These are phyloP conservation scores for Zelonia costaricensis DNA, from an alignment of 208 protist species.

Conservation along the genomic window DNA sequence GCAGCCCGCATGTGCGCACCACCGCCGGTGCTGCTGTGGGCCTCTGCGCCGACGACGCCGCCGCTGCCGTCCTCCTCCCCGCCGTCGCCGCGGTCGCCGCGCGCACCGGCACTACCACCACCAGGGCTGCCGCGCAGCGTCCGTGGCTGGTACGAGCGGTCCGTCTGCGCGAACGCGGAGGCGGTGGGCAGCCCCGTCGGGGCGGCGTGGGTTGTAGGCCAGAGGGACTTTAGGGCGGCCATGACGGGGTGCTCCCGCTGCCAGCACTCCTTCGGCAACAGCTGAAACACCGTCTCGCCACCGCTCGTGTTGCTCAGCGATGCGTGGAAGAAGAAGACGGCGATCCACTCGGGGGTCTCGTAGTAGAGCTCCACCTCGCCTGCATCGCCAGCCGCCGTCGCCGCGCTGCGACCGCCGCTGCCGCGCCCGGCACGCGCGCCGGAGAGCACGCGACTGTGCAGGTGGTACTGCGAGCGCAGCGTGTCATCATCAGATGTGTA, in stretches of 20 bases:
- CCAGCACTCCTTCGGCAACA: slow-evolving; percentile 79
- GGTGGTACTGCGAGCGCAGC: slow-evolving; percentile 72
- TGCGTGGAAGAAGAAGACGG: slow-evolving; percentile 73
- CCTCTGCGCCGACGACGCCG: neutral
- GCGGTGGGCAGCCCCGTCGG: neutral
- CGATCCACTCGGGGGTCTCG: slow-evolving; percentile 71
- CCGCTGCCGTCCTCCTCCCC: slow-evolving; percentile 12
- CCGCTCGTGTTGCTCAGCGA: slow-evolving; percentile 27
- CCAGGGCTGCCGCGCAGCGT: neutral
- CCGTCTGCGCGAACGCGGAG: neutral
- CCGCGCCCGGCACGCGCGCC: neutral
- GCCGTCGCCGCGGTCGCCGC: neutral
- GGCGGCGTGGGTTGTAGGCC: neutral
- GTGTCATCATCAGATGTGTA: slow-evolving; percentile 66
- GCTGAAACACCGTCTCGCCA: slow-evolving; percentile 52
- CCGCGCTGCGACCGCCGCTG: neutral
- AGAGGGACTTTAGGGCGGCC: slow-evolving; percentile 1
- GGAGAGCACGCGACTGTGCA: slow-evolving; percentile 35
- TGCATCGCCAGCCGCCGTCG: neutral
- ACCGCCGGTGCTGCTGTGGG: neutral
- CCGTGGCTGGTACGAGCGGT: neutral
- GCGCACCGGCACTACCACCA: neutral
- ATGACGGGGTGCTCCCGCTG: slow-evolving; percentile 22
- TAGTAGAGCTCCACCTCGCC: slow-evolving; percentile 43
- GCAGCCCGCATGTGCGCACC: too few species aligned